A percentile compares a stretch with the other conserved stretches of the same genome.
These are phyloP conservation scores for Fraxinus sp. DNA, from an alignment of 305 asterid species.

Conservation along the genomic window DNA sequence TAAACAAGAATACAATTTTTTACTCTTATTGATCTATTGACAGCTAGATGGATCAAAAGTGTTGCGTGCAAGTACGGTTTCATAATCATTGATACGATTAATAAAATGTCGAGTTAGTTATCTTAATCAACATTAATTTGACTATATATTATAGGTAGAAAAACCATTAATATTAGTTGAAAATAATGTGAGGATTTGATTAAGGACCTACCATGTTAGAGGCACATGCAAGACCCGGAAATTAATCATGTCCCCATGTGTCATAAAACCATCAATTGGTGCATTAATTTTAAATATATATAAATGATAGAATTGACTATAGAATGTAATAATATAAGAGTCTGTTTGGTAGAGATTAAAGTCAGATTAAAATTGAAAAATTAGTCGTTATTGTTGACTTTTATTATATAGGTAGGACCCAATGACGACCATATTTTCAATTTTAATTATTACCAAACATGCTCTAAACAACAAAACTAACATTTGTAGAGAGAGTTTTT, in stretches of 20 bases:
- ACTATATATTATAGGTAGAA: neutral
- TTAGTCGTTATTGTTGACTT: no score
- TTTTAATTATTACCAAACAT: no score
- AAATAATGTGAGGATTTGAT: neutral
- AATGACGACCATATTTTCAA: no score
- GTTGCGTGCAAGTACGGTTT: neutral
- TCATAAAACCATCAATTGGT: neutral
- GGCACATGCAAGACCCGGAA: neutral
- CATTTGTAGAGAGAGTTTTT: conserved; percentile 21
- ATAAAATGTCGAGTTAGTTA: neutral
- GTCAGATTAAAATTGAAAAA: no score
- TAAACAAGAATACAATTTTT: neutral
- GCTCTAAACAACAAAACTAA: neutral
- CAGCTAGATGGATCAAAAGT: neutral
- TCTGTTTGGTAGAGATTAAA: no score
- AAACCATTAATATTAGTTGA: neutral
- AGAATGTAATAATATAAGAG: neutral
- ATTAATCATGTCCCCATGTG: neutral
- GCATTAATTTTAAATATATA: neutral
- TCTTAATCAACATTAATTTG: neutral
- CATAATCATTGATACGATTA: neutral
- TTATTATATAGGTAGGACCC: no score
- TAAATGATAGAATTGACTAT: neutral
- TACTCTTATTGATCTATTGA: neutral
- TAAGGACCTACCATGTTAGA: neutral